phyloP scores from a whole-genome alignment of 257 asterid species.

The Catharanthus roseus region DNA sequence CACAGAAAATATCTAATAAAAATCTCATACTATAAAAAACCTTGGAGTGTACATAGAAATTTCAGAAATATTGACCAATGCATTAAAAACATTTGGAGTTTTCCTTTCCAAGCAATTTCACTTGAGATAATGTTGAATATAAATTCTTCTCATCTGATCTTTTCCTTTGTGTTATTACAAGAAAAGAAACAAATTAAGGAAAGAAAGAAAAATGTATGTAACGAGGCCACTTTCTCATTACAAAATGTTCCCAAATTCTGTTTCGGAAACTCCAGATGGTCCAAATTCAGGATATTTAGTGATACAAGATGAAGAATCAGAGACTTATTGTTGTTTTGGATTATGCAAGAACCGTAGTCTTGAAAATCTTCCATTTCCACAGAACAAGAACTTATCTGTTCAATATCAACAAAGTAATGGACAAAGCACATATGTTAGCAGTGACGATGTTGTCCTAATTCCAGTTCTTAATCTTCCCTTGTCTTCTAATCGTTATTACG shows the following conservation, averaged over 20 bases:
- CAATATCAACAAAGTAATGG: slow-evolving; percentile 2
- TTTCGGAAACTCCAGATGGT: slow-evolving; percentile 26
- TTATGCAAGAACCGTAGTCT: slow-evolving; percentile 14
- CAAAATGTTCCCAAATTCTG: slow-evolving; percentile 26
- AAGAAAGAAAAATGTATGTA: slow-evolving; percentile 27
- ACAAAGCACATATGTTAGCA: neutral
- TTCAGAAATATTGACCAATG: too few species aligned
- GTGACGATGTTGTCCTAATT: slow-evolving; percentile 31
- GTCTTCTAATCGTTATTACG: slow-evolving; percentile 52
- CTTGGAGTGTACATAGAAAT: too few species aligned
- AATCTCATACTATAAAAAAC: too few species aligned
- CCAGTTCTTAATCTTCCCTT: slow-evolving; percentile 46
- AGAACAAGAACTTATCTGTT: slow-evolving; percentile 40
- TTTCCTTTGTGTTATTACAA: too few species aligned
- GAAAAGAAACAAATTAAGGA: too few species aligned
- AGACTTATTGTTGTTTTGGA: slow-evolving; percentile 27
- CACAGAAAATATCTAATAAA: too few species aligned
- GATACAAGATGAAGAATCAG: slow-evolving; percentile 34
- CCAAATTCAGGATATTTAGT: slow-evolving; percentile 36
- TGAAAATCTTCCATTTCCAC: slow-evolving; percentile 49
- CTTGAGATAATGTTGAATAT: too few species aligned
- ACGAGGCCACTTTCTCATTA: slow-evolving; percentile 44
- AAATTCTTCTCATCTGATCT: too few species aligned
- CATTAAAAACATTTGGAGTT: too few species aligned
- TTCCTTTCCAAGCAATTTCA: too few species aligned